Percentiles rank a stretch among this genome's conserved stretches.
phyloP scores from a whole-genome alignment of 78 protist species.

The Dictyostelium brefeldianum region DNA sequence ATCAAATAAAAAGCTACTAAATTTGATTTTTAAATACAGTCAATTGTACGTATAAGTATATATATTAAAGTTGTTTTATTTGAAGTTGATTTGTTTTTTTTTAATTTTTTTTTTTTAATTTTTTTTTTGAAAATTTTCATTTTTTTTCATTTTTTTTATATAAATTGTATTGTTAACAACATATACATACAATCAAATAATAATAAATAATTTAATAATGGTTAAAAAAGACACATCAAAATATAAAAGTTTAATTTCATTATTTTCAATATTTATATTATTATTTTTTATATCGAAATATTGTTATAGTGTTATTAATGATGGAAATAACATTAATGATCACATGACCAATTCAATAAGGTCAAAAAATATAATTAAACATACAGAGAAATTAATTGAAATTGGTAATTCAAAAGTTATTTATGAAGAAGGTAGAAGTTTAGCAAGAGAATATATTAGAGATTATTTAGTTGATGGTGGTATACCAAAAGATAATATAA shows the following conservation, averaged over 20 bases:
- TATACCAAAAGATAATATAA: slow-evolving; percentile 24
- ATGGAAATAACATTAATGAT: too few relatives aligned
- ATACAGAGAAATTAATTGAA: slow-evolving; percentile 35
- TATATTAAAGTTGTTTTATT: too few relatives aligned
- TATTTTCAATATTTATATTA: neutral
- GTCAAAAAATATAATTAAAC: slow-evolving; percentile 7
- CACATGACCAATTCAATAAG: neutral
- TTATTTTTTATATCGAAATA: neutral
- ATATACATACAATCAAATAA: neutral
- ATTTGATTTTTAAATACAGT: too few relatives aligned
- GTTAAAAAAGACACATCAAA: neutral
- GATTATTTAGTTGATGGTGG: slow-evolving; percentile 15
- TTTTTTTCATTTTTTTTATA: neutral
- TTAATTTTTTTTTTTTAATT: neutral
- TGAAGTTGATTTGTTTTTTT: too few relatives aligned
- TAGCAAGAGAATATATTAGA: slow-evolving; percentile 62
- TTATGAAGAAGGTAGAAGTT: slow-evolving; percentile 57
- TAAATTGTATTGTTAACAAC: too few relatives aligned
- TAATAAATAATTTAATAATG: neutral
- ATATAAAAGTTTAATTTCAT: neutral
- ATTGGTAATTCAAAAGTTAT: slow-evolving; percentile 67
- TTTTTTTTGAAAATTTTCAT: neutral
- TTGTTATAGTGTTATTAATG: neutral
- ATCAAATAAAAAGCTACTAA: too few relatives aligned
- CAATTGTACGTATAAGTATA: too few relatives aligned